Evolutionary conservation across 1,284 basidiomycete species (phyloP).

Genomic region (Inonotus obliquus): DNA sequence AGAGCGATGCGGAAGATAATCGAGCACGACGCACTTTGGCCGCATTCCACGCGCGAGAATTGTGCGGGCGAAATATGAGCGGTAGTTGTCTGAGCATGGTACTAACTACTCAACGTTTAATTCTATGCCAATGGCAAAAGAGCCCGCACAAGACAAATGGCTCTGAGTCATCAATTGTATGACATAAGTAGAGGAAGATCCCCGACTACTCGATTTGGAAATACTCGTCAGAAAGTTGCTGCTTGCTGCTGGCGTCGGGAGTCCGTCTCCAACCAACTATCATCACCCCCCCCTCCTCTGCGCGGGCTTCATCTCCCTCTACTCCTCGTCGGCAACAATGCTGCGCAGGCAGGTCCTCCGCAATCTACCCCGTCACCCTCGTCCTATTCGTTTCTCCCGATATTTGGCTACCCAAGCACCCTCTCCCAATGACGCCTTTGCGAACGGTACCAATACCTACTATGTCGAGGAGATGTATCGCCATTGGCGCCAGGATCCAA

Average conservation of each 20-base stretch:
- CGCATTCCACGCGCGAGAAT: not conserved
- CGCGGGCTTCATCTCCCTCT: not conserved
- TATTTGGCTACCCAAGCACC: slow-evolving; percentile 47
- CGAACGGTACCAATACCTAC: slow-evolving; percentile 89
- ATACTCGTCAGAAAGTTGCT: not conserved
- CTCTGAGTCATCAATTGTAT: not conserved
- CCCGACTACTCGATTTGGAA: not conserved
- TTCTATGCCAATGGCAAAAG: not conserved
- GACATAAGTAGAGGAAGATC: not conserved
- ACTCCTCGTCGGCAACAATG: slow-evolving; percentile 8
- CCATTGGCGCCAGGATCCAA: slow-evolving; percentile 87
- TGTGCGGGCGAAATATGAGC: no score
- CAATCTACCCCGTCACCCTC: slow-evolving; percentile 10
- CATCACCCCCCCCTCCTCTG: not conserved
- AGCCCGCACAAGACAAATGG: not conserved
- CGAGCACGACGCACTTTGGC: not conserved
- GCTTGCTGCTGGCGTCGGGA: not conserved
- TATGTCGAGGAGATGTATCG: slow-evolving; percentile 97
- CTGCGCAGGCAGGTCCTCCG: slow-evolving; percentile 20
- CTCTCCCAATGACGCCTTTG: slow-evolving; percentile 76
- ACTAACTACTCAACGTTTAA: no score
- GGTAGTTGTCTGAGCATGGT: not conserved
- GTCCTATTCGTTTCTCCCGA: slow-evolving; percentile 20
- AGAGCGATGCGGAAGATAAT: not conserved
- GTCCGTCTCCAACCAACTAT: not conserved